phyloP scores from a whole-genome alignment of 805 yeast genomes.

The Lipomyces kockii region DNA sequence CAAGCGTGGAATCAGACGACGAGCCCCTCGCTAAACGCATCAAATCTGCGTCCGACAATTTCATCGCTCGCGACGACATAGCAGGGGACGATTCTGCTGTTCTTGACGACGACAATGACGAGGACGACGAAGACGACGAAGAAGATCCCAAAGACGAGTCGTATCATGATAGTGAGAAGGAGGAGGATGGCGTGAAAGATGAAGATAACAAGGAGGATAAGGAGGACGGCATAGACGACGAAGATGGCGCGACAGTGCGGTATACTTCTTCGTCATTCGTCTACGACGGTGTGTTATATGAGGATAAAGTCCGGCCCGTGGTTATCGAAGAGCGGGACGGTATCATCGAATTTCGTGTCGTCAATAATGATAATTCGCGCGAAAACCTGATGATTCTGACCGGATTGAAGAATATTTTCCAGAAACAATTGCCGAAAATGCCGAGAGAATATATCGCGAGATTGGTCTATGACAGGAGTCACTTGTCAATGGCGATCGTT shows the following conservation, averaged over 20 bases:
- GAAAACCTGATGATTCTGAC: constrained; percentile 91
- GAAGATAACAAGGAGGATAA: constrained; percentile 18
- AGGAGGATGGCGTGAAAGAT: constrained; percentile 44
- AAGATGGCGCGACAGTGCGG: constrained; percentile 36
- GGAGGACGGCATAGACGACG: constrained; percentile 37
- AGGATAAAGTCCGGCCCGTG: constrained; percentile 90
- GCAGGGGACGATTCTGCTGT: constrained; percentile 38
- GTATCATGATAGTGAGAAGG: constrained; percentile 42
- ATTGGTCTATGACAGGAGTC: constrained; percentile 91
- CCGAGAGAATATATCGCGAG: constrained; percentile 96
- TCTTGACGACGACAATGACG: constrained; percentile 45
- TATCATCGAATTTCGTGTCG: constrained; percentile 92
- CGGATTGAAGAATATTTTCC: constrained; percentile 94
- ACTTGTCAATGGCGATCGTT: constrained; percentile 93
- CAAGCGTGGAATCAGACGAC: constrained; percentile 42
- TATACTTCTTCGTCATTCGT: constrained; percentile 54
- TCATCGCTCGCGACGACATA: constrained; percentile 26
- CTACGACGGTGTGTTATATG: constrained; percentile 78
- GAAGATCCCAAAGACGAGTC: constrained; percentile 39
- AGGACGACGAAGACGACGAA: constrained; percentile 35
- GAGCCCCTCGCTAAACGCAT: constrained; percentile 44
- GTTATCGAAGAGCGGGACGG: constrained; percentile 94
- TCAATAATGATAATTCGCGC: constrained; percentile 86
- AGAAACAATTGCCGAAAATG: constrained; percentile 97
- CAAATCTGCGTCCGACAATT: constrained; percentile 38